Evolutionary conservation across 345 rosid genomes (phyloP).

Genomic region (Microthlaspi erraticum): DNA sequence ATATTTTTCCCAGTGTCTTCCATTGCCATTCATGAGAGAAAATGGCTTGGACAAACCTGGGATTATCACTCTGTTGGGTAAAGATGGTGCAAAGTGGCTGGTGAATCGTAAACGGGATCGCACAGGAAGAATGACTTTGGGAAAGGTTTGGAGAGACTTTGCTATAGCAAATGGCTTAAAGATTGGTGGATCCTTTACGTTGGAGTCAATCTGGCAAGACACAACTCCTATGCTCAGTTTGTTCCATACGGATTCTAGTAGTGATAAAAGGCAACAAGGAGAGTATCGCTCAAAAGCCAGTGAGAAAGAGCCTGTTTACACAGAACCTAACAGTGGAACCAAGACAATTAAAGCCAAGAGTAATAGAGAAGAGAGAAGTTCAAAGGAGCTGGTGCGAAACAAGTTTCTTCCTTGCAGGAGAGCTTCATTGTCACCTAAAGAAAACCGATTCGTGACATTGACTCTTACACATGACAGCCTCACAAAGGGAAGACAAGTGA

Average conservation of each 20-base stretch:
- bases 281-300: neutral
- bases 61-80: neutral
- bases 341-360: neutral
- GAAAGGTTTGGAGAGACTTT: neutral
- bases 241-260: neutral
- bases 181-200: conserved; percentile 5
- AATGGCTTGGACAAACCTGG: neutral
- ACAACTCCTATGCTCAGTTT: conserved; percentile 16
- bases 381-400: no score
- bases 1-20: neutral
- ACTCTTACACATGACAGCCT: neutral
- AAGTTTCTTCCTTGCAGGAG: no score
- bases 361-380: neutral
- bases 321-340: neutral
- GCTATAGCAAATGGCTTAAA: neutral
- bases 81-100: neutral
- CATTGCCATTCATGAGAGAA: neutral
- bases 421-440: neutral
- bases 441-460: neutral
- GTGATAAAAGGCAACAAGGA: neutral
- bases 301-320: neutral
- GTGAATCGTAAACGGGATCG: neutral
- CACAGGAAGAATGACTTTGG: neutral
- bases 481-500: neutral
- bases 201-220: conserved; percentile 29